Evolutionary conservation across 805 yeast genomes (phyloP).

Genomic region (Brettanomyces sp.): DNA sequence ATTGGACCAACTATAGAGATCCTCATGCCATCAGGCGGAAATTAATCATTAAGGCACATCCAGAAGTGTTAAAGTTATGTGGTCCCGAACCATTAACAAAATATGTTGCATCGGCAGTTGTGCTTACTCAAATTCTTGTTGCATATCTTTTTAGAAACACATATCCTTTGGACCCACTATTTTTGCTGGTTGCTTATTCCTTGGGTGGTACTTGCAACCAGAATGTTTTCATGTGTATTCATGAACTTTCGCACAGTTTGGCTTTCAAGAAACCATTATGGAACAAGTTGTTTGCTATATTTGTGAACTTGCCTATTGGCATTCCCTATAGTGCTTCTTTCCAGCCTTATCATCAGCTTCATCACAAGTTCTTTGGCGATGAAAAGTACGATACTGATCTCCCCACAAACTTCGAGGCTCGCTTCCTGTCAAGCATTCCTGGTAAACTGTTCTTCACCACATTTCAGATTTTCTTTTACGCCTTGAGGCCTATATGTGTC

Average conservation of each 20-base stretch:
- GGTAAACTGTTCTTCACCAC: conserved; percentile 90
- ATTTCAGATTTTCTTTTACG: conserved; percentile 82
- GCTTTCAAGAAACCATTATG: conserved; percentile 71
- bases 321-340: conserved; percentile 83
- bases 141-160: conserved; percentile 58
- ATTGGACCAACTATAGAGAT: conserved; percentile 76
- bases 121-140: conserved; percentile 50
- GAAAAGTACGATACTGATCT: conserved; percentile 76
- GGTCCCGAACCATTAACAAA: conserved; percentile 86
- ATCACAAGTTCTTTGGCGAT: conserved; percentile 86
- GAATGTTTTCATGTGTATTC: conserved; percentile 78
- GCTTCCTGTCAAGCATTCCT: conserved; percentile 60
- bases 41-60: conserved; percentile 63
- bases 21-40: conserved; percentile 74
- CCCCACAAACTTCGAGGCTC: conserved; percentile 74
- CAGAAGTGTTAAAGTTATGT: conserved; percentile 68
- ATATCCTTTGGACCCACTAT: conserved; percentile 41
- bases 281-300: conserved; percentile 68
- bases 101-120: conserved; percentile 60
- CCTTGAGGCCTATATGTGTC: conserved; percentile 81
- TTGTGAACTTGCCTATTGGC: conserved; percentile 80
- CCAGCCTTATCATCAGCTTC: conserved; percentile 85
- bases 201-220: conserved; percentile 84
- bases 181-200: conserved; percentile 57
- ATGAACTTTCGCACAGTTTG: conserved; percentile 78